These are phyloP conservation scores for Melaleuca quinquenervia DNA, from an alignment of 345 rosid genomes.

Conservation along the genomic window DNA sequence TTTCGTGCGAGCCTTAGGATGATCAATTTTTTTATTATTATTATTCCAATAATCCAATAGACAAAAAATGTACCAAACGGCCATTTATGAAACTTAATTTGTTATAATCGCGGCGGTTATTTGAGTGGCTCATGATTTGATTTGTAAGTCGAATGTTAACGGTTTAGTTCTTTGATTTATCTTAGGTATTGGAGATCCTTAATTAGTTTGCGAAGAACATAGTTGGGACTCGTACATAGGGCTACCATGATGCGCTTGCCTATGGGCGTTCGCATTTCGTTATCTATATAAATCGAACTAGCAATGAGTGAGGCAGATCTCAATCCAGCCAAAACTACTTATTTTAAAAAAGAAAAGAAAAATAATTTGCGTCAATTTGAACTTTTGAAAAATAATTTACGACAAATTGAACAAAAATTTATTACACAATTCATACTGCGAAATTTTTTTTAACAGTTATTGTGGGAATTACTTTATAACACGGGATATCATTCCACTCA, in stretches of 20 bases:
- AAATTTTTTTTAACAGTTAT: neutral
- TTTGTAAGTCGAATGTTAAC: neutral
- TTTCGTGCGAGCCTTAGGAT: neutral
- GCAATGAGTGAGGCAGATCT: neutral
- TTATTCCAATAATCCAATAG: neutral
- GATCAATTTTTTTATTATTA: no score
- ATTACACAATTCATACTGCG: no score
- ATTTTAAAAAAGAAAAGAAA: neutral
- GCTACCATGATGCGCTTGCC: neutral
- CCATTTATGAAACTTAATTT: neutral
- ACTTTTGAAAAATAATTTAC: no score
- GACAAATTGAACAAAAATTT: neutral
- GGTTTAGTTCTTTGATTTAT: neutral
- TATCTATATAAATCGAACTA: neutral
- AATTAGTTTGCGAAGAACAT: neutral
- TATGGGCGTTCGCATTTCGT: no score
- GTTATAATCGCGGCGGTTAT: no score
- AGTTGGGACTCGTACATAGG: neutral
- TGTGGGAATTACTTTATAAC: neutral
- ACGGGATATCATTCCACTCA: neutral
- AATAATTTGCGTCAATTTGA: no score
- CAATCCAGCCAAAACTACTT: neutral
- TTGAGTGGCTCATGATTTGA: neutral
- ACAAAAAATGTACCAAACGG: neutral
- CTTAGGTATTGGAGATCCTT: neutral